Conservation (phyloP, 345 rosid genomes). For the Brassica carinata region DNA sequence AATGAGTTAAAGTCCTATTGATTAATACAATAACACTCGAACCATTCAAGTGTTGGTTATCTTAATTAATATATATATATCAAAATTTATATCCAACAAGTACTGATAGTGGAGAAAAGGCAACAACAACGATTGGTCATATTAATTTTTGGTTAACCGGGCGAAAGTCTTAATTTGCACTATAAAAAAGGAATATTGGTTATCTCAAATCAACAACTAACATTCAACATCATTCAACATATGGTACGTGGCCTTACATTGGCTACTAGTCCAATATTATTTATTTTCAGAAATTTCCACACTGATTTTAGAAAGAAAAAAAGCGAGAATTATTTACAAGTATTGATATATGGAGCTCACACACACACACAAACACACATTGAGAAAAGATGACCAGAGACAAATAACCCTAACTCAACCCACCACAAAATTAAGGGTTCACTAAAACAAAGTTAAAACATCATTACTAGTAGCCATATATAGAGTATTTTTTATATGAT, state of each 20-base stretch:
- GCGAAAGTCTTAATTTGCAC: background rate
- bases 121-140: constrained; percentile 19
- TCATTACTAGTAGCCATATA: constrained; percentile 12
- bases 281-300: constrained; percentile 11
- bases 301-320: background rate
- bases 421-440: constrained; percentile 33
- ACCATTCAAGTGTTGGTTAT: constrained; percentile 24
- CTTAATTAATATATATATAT: constrained; percentile 1
- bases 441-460: constrained; percentile 26
- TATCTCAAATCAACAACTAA: constrained; percentile 4
- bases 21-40: constrained; percentile 15
- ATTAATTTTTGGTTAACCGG: constrained; percentile 6
- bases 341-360: constrained; percentile 16
- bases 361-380: background rate
- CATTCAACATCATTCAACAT: background rate
- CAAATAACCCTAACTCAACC: constrained; percentile 28
- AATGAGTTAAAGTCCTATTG: constrained; percentile 30
- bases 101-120: constrained; percentile 21
- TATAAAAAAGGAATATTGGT: constrained; percentile 20
- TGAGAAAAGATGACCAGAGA: background rate
- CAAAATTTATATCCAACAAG: background rate
- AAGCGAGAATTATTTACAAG: constrained; percentile 29
- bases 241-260: constrained; percentile 11
- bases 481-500: background rate
- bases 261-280: constrained; percentile 26